Percentiles rank a stretch among this genome's conserved stretches.
Evolutionary conservation across 257 asterid genomes (phyloP).

Genomic region (Craterostigma plantagineum): DNA sequence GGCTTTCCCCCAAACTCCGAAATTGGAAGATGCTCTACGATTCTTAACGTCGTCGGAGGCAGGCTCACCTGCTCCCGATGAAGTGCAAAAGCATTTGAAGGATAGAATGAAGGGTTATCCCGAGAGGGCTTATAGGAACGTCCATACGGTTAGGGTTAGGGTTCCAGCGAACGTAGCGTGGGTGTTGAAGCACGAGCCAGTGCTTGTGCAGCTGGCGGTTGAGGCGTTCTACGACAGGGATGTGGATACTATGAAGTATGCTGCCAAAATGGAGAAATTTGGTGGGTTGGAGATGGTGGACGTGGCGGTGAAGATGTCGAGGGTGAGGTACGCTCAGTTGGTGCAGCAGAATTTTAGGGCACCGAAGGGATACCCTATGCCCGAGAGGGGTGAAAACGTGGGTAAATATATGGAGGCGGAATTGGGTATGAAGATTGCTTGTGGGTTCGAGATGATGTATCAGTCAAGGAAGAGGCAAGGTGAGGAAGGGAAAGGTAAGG

Average conservation of each 20-base stretch:
- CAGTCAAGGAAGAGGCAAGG: conserved; percentile 65
- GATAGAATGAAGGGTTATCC: conserved; percentile 58
- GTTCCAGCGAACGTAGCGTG: conserved; percentile 62
- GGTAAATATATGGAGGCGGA: conserved; percentile 62
- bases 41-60: conserved; percentile 12
- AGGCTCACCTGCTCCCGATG: conserved; percentile 26
- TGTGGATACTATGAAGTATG: conserved; percentile 73
- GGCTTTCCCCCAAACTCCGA: conserved; percentile 23
- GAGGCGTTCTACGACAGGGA: conserved; percentile 90
- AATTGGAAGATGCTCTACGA: conserved; percentile 26
- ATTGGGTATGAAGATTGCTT: conserved; percentile 74
- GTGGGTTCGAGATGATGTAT: conserved; percentile 94
- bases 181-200: conserved; percentile 62
- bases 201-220: conserved; percentile 51
- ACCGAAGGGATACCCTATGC: conserved; percentile 70
- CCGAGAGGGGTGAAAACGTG: conserved; percentile 24
- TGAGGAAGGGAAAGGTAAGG: conserved; percentile 75
- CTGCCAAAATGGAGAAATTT: conserved; percentile 65
- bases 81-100: conserved; percentile 43
- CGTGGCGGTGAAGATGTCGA: conserved; percentile 59
- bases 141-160: conserved; percentile 46
- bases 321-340: conserved; percentile 92
- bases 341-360: conserved; percentile 77
- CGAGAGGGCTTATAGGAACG: conserved; percentile 38
- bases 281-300: conserved; percentile 58